Evolutionary conservation across 1,139 yeast genomes (phyloP).

Genomic region (Taiozyma onychis): DNA sequence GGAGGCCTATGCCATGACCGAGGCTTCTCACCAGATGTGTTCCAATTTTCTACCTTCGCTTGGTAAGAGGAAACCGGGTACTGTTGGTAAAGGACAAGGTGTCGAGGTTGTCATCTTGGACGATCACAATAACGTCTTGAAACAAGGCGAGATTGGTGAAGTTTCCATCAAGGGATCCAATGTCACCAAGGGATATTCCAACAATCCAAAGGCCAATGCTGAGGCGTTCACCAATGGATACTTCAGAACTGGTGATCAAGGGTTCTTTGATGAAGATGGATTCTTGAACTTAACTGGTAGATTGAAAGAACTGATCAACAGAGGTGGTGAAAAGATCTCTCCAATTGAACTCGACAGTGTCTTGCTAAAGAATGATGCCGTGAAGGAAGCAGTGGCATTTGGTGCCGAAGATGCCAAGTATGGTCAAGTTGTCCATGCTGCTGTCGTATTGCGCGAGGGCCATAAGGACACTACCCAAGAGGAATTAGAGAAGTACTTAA

Average conservation of each 20-base stretch:
- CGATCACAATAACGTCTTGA: constrained; percentile 37
- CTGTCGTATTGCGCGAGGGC: constrained; percentile 41
- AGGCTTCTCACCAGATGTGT: constrained; percentile 68
- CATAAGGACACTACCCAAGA: constrained; percentile 30
- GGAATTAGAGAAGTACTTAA: constrained; percentile 41
- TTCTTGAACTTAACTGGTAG: constrained; percentile 57
- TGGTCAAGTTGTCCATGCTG: constrained; percentile 65
- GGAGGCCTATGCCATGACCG: constrained; percentile 79
- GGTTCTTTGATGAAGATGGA: constrained; percentile 52
- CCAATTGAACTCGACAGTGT: constrained; percentile 61
- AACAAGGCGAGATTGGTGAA: constrained; percentile 54
- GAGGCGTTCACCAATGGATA: constrained; percentile 53
- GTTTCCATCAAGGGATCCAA: constrained; percentile 59
- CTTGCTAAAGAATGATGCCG: constrained; percentile 48
- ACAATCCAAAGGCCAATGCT: constrained; percentile 60
- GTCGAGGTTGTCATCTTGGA: constrained; percentile 54
- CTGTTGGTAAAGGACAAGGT: constrained; percentile 69
- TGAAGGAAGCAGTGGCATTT: constrained; percentile 62
- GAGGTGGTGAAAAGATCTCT: constrained; percentile 68
- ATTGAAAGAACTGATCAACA: constrained; percentile 58
- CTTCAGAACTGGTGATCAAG: constrained; percentile 74
- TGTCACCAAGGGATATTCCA: constrained; percentile 65
- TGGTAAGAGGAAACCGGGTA: constrained; percentile 57
- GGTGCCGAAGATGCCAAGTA: constrained; percentile 59
- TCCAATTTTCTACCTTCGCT: constrained; percentile 57